These are phyloP conservation scores for Oryza glaberrima DNA, from an alignment of 176 grass and related monocot genomes.

Conservation along the genomic window DNA sequence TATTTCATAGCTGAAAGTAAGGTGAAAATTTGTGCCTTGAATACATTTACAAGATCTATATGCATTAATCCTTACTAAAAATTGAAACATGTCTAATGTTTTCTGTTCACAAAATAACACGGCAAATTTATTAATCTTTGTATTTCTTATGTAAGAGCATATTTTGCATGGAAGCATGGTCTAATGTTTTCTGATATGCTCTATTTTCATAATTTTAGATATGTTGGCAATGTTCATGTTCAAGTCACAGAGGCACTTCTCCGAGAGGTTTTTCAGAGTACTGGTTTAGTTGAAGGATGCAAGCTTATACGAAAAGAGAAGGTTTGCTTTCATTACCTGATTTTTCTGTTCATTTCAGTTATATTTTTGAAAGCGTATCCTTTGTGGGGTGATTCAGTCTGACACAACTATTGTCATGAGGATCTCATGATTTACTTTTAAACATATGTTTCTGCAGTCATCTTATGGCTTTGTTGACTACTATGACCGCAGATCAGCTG, in stretches of 20 bases:
- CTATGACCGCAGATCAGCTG: slow-evolving; percentile 79
- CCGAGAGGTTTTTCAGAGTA: slow-evolving; percentile 73
- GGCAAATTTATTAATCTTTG: neutral
- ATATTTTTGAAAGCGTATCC: neutral
- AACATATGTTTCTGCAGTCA: slow-evolving; percentile 52
- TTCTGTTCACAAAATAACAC: neutral
- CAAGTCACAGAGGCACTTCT: slow-evolving; percentile 79
- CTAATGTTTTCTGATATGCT: neutral
- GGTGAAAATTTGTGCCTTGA: neutral
- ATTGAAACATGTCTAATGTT: neutral
- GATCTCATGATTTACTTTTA: slow-evolving; percentile 23
- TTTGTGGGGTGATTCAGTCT: slow-evolving; percentile 12
- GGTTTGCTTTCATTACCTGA: slow-evolving; percentile 31
- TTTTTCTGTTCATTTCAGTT: neutral
- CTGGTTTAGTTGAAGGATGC: slow-evolving; percentile 76
- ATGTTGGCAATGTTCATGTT: slow-evolving; percentile 89
- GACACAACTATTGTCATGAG: neutral
- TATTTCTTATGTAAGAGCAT: neutral
- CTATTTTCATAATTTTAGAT: slow-evolving; percentile 48
- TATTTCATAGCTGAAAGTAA: neutral
- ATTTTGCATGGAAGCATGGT: neutral
- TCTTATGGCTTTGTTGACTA: slow-evolving; percentile 97
- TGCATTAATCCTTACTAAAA: neutral
- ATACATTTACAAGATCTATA: neutral
- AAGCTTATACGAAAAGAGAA: slow-evolving; percentile 96